Conservation (phyloP, 306 rosid genomes). For the Lotus japonicus region DNA sequence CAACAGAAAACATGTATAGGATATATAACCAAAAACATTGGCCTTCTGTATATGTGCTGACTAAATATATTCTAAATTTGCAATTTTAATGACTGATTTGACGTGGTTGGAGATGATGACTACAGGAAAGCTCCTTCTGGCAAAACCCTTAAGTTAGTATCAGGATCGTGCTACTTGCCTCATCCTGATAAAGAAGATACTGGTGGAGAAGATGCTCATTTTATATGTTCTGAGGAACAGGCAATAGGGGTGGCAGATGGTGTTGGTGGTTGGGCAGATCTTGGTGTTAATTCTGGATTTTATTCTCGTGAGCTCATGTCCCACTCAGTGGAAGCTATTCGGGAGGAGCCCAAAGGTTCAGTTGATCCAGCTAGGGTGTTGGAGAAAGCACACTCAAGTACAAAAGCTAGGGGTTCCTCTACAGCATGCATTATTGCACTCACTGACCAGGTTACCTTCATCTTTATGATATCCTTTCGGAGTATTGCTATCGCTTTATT, state of each 20-base stretch:
- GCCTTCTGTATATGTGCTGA: background rate
- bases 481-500: conserved; percentile 1
- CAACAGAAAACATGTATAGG: background rate
- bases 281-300: conserved; percentile 74
- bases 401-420: conserved; percentile 89
- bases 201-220: conserved; percentile 99
- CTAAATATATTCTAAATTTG: background rate
- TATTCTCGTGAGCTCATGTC: conserved; percentile 97
- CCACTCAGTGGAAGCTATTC: conserved; percentile 71
- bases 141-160: conserved; percentile 60
- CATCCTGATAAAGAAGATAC: conserved; percentile 98
- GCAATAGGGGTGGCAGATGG: conserved; percentile 99
- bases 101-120: conserved; percentile 24
- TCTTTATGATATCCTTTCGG: background rate
- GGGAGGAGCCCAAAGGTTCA: conserved; percentile 93
- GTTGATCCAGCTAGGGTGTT: conserved; percentile 91
- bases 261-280: conserved; percentile 99
- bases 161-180: conserved; percentile 93
- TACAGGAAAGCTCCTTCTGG: conserved; percentile 58
- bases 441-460: conserved; percentile 65
- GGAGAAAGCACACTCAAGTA: conserved; percentile 90
- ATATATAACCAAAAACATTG: background rate
- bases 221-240: conserved; percentile 85
- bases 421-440: conserved; percentile 97
- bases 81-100: conserved; percentile 4